A percentile compares a stretch with the other conserved stretches of the same genome.
These are phyloP conservation scores for Citrullus colocynthis DNA, from an alignment of 306 rosid species.

Conservation along the genomic window DNA sequence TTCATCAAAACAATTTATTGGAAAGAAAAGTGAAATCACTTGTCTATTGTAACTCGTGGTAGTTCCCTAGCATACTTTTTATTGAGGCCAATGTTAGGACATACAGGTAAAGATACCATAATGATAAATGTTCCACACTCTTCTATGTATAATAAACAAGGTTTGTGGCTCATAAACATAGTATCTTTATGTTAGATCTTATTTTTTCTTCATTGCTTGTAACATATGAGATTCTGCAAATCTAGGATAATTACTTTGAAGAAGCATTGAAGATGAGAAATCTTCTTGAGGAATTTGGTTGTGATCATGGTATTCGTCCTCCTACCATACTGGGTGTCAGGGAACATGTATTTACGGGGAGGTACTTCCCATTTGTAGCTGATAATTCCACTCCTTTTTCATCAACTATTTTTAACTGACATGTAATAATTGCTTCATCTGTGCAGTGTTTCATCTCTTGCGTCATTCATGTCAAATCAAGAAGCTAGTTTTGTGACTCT, in stretches of 20 bases:
- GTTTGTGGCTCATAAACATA: neutral
- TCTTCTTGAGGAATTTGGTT: constrained; percentile 78
- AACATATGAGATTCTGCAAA: neutral
- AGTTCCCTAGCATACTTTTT: too few species aligned
- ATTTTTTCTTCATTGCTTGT: neutral
- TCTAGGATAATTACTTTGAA: constrained; percentile 50
- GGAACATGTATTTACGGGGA: constrained; percentile 92
- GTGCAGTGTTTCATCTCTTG: constrained; percentile 86
- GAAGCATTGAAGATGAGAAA: constrained; percentile 89
- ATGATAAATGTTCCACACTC: neutral
- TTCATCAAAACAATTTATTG: too few species aligned
- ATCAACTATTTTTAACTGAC: neutral
- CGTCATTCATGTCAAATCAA: constrained; percentile 85
- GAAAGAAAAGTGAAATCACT: too few species aligned
- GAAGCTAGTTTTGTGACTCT: constrained; percentile 89
- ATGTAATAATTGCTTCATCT: neutral
- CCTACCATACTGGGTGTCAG: constrained; percentile 90
- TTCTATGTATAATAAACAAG: neutral
- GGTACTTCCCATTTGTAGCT: constrained; percentile 30
- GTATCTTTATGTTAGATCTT: neutral
- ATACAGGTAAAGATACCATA: neutral
- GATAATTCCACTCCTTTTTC: neutral
- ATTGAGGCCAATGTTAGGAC: neutral
- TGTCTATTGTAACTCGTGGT: too few species aligned
- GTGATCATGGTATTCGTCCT: constrained; percentile 69